Base-by-base conservation (phyloP, 2,329 filamentous ascomycete genomes). In the Microascus cirrosus region DNA sequence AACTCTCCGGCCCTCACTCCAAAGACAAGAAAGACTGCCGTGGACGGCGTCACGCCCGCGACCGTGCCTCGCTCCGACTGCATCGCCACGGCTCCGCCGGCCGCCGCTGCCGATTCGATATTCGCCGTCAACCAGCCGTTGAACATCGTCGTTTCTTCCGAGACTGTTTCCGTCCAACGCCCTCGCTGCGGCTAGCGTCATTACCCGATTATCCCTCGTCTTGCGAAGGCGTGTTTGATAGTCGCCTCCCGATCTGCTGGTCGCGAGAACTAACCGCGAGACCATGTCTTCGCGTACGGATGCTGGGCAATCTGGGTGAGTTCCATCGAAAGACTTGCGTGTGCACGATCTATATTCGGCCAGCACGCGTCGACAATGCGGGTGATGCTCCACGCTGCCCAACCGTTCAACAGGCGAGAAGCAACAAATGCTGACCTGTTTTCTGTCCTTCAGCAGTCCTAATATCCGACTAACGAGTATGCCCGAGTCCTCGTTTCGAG, bases 401-500 rank as follows among this genome's bases (percentile, higher is more conserved):
- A 39, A 20, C 13, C 18, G 15, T 20, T 24, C 34, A 25, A 24
- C 35, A 45, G 34, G 15, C 35, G 36, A 35, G n/a, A 10, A 25
- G 13, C 35, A 36, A 25, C 59, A n/a, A n/a, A 32, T 62, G 61
- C 72, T 73, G 63, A 75, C 67, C 56, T 52, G 60, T 57, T 28
- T 55, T 34, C 39, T 55, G n/a, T n/a, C n/a, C 55, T 62, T 61
- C 66, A 90, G 87, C 72, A 84, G 87, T 76, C 84, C 90, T 69
- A 97, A 96, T 76, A 79, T 97, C 69, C 86, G 93, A 75, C 84
- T 97, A 65, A 96, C 92, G 67, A 96, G 93, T 96, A 83, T 71
- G 83, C 52, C 60, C 61, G 61, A 59, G 55, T 60, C 60, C 58
- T 58, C 58, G 13, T 60, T 55, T 58, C 48, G 59, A 52, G 60